Evolutionary conservation across 352 stramenopile species (phyloP).

Genomic region (Globisporangium acanthophoron): DNA sequence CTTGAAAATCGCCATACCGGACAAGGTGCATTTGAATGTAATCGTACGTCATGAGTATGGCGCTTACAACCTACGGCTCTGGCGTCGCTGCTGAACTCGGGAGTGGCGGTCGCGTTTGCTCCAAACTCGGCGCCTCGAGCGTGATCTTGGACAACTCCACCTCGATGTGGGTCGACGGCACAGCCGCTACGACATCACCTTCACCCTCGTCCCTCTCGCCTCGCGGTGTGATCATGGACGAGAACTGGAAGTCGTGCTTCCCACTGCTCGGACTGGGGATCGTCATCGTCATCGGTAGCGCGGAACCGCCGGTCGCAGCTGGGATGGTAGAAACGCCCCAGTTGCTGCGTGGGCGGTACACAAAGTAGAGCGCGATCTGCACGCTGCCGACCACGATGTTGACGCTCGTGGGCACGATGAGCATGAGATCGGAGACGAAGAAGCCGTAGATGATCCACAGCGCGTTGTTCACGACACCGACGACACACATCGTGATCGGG

Average conservation of each 20-base stretch:
- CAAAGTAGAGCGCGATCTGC: conserved; percentile 51
- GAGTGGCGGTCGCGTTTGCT: not conserved
- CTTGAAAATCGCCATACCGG: too few relatives aligned
- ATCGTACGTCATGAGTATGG: too few relatives aligned
- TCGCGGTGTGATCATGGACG: conserved; percentile 6
- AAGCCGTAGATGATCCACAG: conserved; percentile 69
- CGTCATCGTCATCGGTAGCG: not conserved
- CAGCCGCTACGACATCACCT: not conserved
- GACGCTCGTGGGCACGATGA: conserved; percentile 49
- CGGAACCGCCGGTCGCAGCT: conserved; percentile 14
- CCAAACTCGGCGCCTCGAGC: conserved; percentile 16
- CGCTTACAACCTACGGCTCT: not conserved
- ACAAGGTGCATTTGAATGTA: too few relatives aligned
- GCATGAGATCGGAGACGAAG: conserved; percentile 43
- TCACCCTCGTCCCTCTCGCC: not conserved
- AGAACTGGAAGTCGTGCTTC: conserved; percentile 11
- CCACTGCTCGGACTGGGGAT: not conserved
- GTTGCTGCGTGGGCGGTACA: conserved; percentile 32
- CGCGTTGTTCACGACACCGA: conserved; percentile 62
- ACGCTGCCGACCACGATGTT: conserved; percentile 41
- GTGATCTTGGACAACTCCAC: conserved; percentile 29
- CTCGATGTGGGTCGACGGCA: conserved; percentile 6
- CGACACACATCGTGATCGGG: conserved; percentile 53
- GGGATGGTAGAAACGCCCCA: not conserved
- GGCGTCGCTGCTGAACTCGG: not conserved